A percentile compares a stretch with the other conserved stretches of the same genome.
Conservation (phyloP, 805 yeast genomes). For the Kodamaea laetipori region DNA sequence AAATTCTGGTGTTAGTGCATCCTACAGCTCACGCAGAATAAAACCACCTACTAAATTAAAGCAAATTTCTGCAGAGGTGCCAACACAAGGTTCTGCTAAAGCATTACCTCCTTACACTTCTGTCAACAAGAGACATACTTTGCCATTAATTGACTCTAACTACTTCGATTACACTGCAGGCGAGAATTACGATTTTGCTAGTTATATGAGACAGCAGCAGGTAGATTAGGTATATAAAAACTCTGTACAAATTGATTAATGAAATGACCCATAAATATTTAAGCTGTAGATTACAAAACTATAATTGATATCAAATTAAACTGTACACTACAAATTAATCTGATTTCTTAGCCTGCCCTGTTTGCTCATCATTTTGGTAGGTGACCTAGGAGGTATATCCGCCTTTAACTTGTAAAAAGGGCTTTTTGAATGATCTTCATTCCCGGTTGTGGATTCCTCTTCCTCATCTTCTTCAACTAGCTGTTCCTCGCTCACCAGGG, state of each 20-base stretch:
- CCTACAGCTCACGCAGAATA: slow-evolving; percentile 7
- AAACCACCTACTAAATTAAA: slow-evolving; percentile 7
- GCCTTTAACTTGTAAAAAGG: slow-evolving; percentile 3
- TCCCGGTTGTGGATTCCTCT: slow-evolving; percentile 4
- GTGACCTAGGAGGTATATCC: slow-evolving; percentile 2
- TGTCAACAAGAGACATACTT: slow-evolving; percentile 14
- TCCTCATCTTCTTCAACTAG: slow-evolving; percentile 23
- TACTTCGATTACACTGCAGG: slow-evolving; percentile 38
- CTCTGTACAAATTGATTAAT: too few relatives aligned
- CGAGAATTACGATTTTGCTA: slow-evolving; percentile 39
- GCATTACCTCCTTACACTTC: slow-evolving; percentile 7
- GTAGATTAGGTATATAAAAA: slow-evolving; percentile 6
- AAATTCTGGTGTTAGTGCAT: slow-evolving; percentile 6
- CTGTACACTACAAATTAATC: neutral
- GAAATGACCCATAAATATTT: too few relatives aligned
- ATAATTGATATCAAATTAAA: too few relatives aligned
- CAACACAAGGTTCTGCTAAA: neutral
- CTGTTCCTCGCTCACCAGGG: slow-evolving; percentile 27
- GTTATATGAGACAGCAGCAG: slow-evolving; percentile 36
- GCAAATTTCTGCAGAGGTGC: neutral
- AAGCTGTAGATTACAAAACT: too few relatives aligned
- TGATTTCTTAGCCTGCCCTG: slow-evolving; percentile 5
- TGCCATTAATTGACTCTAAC: slow-evolving; percentile 18
- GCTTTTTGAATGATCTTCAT: neutral
- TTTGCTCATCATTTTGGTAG: slow-evolving; percentile 2